phyloP scores from a whole-genome alignment of 2,329 filamentous ascomycete species.

The Cadophora sp. region DNA sequence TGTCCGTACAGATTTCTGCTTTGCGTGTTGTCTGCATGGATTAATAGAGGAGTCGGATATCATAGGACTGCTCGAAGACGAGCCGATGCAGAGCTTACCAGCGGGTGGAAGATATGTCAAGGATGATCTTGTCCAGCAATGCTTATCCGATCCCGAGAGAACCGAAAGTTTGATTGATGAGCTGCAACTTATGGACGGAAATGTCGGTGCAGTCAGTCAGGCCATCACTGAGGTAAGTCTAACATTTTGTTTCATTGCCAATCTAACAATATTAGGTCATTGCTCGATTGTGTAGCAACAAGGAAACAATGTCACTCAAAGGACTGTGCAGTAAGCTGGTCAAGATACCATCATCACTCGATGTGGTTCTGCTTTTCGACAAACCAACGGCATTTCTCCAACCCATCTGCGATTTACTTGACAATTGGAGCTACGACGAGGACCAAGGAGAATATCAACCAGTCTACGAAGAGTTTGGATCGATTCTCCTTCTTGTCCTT shows the following conservation, averaged over 20 bases:
- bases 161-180: slow-evolving; percentile 80
- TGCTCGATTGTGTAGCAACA: slow-evolving; percentile 70
- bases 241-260: background rate
- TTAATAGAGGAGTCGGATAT: slow-evolving; percentile 82
- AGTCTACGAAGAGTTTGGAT: slow-evolving; percentile 85
- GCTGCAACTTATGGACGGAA: slow-evolving; percentile 89
- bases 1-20: slow-evolving; percentile 83
- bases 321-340: slow-evolving; percentile 75
- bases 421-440: slow-evolving; percentile 82
- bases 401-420: slow-evolving; percentile 76
- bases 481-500: slow-evolving; percentile 74
- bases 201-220: slow-evolving; percentile 83
- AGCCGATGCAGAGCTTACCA: slow-evolving; percentile 80
- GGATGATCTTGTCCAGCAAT: slow-evolving; percentile 79
- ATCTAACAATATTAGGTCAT: slow-evolving; percentile 59
- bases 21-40: slow-evolving; percentile 86
- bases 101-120: slow-evolving; percentile 77
- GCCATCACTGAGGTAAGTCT: slow-evolving; percentile 70
- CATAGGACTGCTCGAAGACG: slow-evolving; percentile 81
- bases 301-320: slow-evolving; percentile 83
- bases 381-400: slow-evolving; percentile 73
- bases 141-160: slow-evolving; percentile 75
- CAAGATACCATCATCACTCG: slow-evolving; percentile 73
- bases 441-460: slow-evolving; percentile 86
- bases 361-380: slow-evolving; percentile 78